Evolutionary conservation across 148 eudicot species (phyloP), one percentile per base, ranked within the genome.

Genomic region (Camellia japonica): DNA sequence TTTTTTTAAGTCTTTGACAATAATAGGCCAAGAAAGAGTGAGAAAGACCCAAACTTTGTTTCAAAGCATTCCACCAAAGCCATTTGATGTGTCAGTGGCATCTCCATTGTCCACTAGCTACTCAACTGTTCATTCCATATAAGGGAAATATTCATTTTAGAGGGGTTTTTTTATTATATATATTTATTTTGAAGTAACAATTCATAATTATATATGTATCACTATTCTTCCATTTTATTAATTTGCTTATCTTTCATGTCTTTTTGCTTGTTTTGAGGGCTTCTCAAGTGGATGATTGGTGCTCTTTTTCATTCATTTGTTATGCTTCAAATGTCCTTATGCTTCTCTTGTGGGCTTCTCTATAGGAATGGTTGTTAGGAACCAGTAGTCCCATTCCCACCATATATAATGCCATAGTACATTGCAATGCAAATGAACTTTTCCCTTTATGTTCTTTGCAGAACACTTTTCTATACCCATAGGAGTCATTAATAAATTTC

Each of bases 11-110:
- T 49, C 52, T 49, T 49, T 49, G 7, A 49, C 52, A 49, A 49
- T 49, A 49, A 49, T 49, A 49, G 52, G 5, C 52, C 52, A 7
- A 49, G 52, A 49, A 7, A 49, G 52, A 49, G 52, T 5, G 52
- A 49, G 52, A 49, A 7, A 49, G 52, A 44, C 51, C 42, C 63
- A 46, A 76, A 76, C 79, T 76, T 76, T 63, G 79, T 76, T 10
- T 41, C 9, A 76, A 75, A 62, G 79, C 38, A 38, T 30, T 30
- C 38, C 38, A 30, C 38, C 38, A 30, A 30, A 30, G 38, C 38
- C 38, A 30, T 30, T 30, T 30, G 38, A 30, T 30, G 38, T 30
- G 38, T 30, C 38, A 30, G 38, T 30, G 38, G 38, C 38, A 30
- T 30, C 38, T 30, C 38, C 38, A 30, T 30, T 30, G 38, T 30